Percentiles rank a stretch among this genome's conserved stretches.
Conservation (phyloP, 495 filamentous ascomycete species). For the Talaromyces wortmannii region DNA sequence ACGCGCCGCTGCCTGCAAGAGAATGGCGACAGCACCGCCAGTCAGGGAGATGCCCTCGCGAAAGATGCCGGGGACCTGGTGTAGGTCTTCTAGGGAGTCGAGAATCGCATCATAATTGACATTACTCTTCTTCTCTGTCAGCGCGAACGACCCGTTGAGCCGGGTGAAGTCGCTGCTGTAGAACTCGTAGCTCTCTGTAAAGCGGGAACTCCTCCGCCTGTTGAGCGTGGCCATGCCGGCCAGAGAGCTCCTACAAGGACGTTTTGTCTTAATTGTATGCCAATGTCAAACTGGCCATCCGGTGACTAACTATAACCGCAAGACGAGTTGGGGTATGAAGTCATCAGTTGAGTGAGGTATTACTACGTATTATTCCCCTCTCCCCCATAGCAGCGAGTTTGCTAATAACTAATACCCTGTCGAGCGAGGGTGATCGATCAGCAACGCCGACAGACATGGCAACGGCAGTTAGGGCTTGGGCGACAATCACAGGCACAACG, state of each 20-base stretch:
- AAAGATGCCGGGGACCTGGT: constrained; percentile 33
- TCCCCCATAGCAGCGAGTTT: not conserved
- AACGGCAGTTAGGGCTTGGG: not conserved
- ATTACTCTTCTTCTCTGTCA: not conserved
- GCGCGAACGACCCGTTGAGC: not conserved
- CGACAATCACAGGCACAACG: not conserved
- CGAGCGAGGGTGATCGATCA: not conserved
- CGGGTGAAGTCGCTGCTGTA: constrained; percentile 3
- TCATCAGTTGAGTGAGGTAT: not conserved
- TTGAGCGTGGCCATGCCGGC: not conserved
- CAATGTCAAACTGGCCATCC: not conserved
- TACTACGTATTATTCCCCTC: not conserved
- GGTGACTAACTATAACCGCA: not conserved
- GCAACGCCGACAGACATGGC: too few relatives aligned
- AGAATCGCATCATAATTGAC: constrained; percentile 5
- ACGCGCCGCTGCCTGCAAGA: constrained; percentile 33
- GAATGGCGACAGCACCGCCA: constrained; percentile 27
- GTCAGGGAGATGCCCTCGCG: constrained; percentile 34
- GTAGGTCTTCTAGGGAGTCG: constrained; percentile 25
- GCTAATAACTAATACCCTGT: not conserved
- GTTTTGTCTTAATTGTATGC: not conserved
- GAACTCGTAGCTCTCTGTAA: constrained; percentile 5
- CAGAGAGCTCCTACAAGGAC: too few relatives aligned
- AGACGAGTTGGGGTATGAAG: not conserved
- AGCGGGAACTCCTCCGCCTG: not conserved